Evolutionary conservation across 2,329 filamentous ascomycete genomes (phyloP), one percentile per base, ranked within the genome.

Genomic region (Colletotrichum tropicale): DNA sequence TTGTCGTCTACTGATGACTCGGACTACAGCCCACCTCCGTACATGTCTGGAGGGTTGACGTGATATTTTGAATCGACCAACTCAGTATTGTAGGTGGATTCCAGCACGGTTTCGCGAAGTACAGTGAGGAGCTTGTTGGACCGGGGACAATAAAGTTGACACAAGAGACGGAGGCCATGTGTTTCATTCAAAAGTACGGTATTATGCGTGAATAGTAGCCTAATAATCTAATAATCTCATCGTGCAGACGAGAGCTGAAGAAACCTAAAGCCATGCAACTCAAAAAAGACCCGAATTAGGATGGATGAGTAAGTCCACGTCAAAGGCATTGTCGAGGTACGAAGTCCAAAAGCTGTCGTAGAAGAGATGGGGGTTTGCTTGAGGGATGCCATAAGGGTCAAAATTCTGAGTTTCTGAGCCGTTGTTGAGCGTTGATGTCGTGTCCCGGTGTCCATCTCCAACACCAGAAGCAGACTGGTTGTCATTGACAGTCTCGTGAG

Each of bases 281-380:
- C 60, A 62, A 62, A 36, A 69, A 24, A 18, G 24, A 21, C 30
- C 36, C 18, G 60, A 12, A 34, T 60, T 66, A 26, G 62, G 36
- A 13, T 72, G 70, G 24, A 72, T 61, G 16, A 72, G n/a, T 3
- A 68, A 56, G 55, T 72, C 26, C 16, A 72, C 36, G 24, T 72
- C 55, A 34, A 62, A 72, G 5, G 64, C 38, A n/a, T 24, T 68
- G 18, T 68, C 64, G 0, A 68, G 70, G 5, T 72, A 72, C 4
- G 34, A 58, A 2, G 34, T 48, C 70, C 70, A 72, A 26, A 72
- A 72, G 28, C 13, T 68, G 28, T 72, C 55, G 15, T 72, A 72
- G 5, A 72, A 72, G 1, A 72, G 10, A 21, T 71, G 69, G 8
- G 64, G 12, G n/a, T 62, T 60, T 10, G 43, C 32, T 66, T 71